A percentile compares a stretch with the other conserved stretches of the same genome.
Evolutionary conservation across 1,284 basidiomycete genomes (phyloP).

Genomic region (Apiotrichum veenhuisii): DNA sequence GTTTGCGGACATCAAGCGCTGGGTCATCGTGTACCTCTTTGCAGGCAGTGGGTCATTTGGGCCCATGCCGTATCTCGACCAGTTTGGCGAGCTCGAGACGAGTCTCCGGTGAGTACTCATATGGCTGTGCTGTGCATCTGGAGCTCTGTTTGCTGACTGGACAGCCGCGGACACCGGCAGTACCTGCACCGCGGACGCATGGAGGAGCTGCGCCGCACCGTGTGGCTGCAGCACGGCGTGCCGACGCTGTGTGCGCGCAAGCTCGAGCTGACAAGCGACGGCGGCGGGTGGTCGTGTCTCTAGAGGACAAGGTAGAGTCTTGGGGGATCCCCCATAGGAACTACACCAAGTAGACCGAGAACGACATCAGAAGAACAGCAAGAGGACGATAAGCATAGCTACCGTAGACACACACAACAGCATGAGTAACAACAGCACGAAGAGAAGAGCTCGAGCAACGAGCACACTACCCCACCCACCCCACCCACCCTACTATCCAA

Average conservation of each 20-base stretch:
- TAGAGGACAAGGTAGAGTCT: slow-evolving; percentile 38
- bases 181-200: slow-evolving; percentile 79
- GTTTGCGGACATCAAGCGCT: slow-evolving; percentile 89
- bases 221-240: slow-evolving; percentile 82
- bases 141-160: neutral
- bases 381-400: too few species aligned
- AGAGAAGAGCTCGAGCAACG: too few species aligned
- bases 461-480: too few species aligned
- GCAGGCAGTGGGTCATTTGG: slow-evolving; percentile 83
- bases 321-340: too few species aligned
- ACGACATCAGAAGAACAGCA: too few species aligned
- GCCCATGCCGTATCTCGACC: slow-evolving; percentile 87
- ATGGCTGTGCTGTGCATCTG: too few species aligned
- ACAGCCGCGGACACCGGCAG: slow-evolving; percentile 78
- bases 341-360: too few species aligned
- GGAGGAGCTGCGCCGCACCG: slow-evolving; percentile 82
- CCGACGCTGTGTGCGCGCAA: slow-evolving; percentile 86
- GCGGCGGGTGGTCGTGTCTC: slow-evolving; percentile 86
- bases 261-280: slow-evolving; percentile 82
- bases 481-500: too few species aligned
- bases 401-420: too few species aligned
- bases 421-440: too few species aligned
- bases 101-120: slow-evolving; percentile 69
- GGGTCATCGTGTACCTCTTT: slow-evolving; percentile 87
- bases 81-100: slow-evolving; percentile 89